Conservation (phyloP, 805 yeast genomes). For the Barnettozyma sp. region DNA sequence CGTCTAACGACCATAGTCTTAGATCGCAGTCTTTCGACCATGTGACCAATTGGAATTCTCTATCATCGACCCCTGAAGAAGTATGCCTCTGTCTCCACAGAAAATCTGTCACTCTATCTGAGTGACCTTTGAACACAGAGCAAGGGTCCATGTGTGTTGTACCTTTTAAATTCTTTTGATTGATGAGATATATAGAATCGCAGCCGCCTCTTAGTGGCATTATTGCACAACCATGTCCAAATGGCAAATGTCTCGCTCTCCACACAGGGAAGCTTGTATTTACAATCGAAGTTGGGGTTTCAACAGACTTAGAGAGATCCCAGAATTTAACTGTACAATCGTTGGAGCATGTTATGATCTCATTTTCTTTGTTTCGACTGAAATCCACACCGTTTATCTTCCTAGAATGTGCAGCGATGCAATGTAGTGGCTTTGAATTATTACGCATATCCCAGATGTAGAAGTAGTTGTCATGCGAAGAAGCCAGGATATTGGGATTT, state of each 20-base stretch:
- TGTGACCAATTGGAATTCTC: constrained; percentile 86
- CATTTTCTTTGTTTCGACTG: constrained; percentile 49
- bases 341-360: constrained; percentile 76
- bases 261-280: constrained; percentile 79
- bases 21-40: constrained; percentile 90
- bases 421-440: constrained; percentile 67
- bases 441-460: constrained; percentile 85
- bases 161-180: constrained; percentile 22
- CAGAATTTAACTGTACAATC: constrained; percentile 81
- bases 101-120: constrained; percentile 80
- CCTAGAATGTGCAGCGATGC: constrained; percentile 70
- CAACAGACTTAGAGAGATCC: constrained; percentile 45
- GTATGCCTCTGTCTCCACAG: constrained; percentile 70
- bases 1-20: constrained; percentile 68
- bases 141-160: constrained; percentile 41
- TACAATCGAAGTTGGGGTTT: constrained; percentile 50
- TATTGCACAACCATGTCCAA: constrained; percentile 80
- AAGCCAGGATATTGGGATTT: constrained; percentile 72
- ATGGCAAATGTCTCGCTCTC: constrained; percentile 82
- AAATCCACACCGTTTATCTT: constrained; percentile 89
- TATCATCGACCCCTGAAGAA: constrained; percentile 45
- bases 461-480: constrained; percentile 76
- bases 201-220: constrained; percentile 89
- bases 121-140: constrained; percentile 69
- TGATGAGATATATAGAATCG: constrained; percentile 35